Base-by-base conservation (phyloP, 2,329 filamentous ascomycete genomes). In the Didymella exigua region DNA sequence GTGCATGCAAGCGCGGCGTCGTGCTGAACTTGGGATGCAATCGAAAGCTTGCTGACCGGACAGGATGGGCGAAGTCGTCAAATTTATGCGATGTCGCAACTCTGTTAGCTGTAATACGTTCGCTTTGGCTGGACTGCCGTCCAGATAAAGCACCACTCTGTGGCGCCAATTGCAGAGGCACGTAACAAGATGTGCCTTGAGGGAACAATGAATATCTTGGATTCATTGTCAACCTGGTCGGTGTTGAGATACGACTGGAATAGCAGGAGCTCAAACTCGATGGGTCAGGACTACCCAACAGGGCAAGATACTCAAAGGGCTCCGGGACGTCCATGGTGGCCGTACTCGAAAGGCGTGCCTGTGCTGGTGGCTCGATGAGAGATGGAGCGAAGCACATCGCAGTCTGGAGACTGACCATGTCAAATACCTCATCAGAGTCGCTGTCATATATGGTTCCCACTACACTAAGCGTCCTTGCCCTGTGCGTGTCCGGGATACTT, bases 11-110 rank as follows among this genome's bases (percentile, higher is more conserved):
- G 9, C 47, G 47, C 8, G 53, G 53, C 26, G 53, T 51, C 18
- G 53, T 56, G 33, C 53, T 56, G 33, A 52, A 56, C 19, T 56
- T 56, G 4, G 53, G 53, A 40, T 44, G 53, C 14, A 37, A 51
- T 14, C 26, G 33, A 14, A 31, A 47, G 31, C 53, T 56, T 11
- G 37, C 31, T 10, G 48, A 56, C 14, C 53, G 31, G 23, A 43
- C 43, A 48, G 47, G 53, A 33, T 48, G 43, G 18, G 41, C 42
- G n/a, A 44, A 51, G 11, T 44, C 48, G 26, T 56, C 47, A 1
- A 51, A 51, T 7, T 33, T 10, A 18, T 56, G 31, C 16, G 26
- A 33, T 14, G n/a, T 10, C 8, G 31, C 27, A 10, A 31, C n/a
- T n/a, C n/a, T n/a, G n/a, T n/a, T n/a, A n/a, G n/a, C n/a, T n/a